Evolutionary conservation across 2,329 filamentous ascomycete genomes (phyloP), one percentile per base, ranked within the genome.

Genomic region (Thielaviopsis populi): DNA sequence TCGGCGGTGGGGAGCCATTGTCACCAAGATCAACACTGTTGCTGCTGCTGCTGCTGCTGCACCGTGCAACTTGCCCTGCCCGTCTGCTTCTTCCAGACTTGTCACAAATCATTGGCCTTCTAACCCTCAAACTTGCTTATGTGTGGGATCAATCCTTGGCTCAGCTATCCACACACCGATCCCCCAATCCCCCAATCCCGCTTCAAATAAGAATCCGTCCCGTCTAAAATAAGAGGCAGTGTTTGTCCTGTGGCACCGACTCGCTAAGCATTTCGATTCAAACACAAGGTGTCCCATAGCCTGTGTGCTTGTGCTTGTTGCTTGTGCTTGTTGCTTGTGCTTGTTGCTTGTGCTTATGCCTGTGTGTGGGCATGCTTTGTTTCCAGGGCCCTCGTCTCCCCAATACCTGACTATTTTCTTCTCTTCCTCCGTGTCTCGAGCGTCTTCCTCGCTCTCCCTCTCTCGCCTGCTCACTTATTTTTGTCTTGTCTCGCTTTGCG

Each of bases 361-460:
- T n/a, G 53, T 24, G 8, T 27, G 59, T 37, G 50, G n/a, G n/a
- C n/a, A n/a, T n/a, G 27, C 50, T 56, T 30, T 30, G 27, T 61
- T 41, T 60, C 40, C 17, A 60, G 58, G n/a, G 37, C 58, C 43
- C 27, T 33, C 33, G 24, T n/a, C 27, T 50, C 46, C 13, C 46
- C 46, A 50, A 50, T 50, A 22, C 19, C 17, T 11, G 6, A 8
- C 50, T 56, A 37, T 56, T 56, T 56, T 54, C n/a, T 46, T 54
- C 61, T 61, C 46, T 30, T 61, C 19, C 53, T 54, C 50, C 37
- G 37, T 64, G 59, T 65, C 62, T 62, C 50, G 61, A 41, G 61
- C 33, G 37, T 62, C 61, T n/a, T 62, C 54, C 43, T 63, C 37
- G 8, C 40, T 37, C 43, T 24, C 33, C n/a, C 48, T 58, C 43